These are phyloP conservation scores for Pseudonitzschia delicatissima DNA, from an alignment of 108 stramenopile genomes.

Conservation along the genomic window DNA sequence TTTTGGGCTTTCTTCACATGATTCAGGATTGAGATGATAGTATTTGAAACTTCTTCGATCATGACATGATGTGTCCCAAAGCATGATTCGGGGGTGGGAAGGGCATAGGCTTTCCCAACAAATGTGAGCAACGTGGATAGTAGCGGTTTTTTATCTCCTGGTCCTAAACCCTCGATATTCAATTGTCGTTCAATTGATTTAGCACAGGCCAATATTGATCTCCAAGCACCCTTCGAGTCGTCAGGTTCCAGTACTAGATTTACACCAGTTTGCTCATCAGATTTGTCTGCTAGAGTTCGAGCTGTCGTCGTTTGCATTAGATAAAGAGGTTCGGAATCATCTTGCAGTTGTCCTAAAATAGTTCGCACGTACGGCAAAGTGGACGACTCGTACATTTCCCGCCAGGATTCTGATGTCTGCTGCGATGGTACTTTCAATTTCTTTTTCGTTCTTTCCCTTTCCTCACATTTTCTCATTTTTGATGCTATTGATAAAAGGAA, in stretches of 20 bases:
- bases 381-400: conserved; percentile 11
- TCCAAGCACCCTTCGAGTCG: conserved; percentile 35
- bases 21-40: conserved; percentile 20
- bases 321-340: neutral
- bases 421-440: conserved; percentile 5
- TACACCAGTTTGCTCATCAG: neutral
- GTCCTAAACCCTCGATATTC: neutral
- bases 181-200: conserved; percentile 29
- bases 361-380: conserved; percentile 1
- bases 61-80: conserved; percentile 32
- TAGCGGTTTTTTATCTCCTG: conserved; percentile 7
- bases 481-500: neutral
- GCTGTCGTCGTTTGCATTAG: neutral
- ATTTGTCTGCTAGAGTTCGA: neutral
- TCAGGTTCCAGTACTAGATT: conserved; percentile 10
- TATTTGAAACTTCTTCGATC: conserved; percentile 28
- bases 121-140: conserved; percentile 21
- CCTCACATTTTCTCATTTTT: conserved; percentile 13
- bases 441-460: conserved; percentile 1
- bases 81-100: conserved; percentile 27
- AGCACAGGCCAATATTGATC: conserved; percentile 25
- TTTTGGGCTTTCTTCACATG: conserved; percentile 23
- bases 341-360: conserved; percentile 15
- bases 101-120: conserved; percentile 17
- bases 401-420: conserved; percentile 16